A percentile compares a stretch with the other conserved stretches of the same genome.
Conservation (phyloP, 176 grass and related monocot species). For the Rhynchospora tenuis region DNA sequence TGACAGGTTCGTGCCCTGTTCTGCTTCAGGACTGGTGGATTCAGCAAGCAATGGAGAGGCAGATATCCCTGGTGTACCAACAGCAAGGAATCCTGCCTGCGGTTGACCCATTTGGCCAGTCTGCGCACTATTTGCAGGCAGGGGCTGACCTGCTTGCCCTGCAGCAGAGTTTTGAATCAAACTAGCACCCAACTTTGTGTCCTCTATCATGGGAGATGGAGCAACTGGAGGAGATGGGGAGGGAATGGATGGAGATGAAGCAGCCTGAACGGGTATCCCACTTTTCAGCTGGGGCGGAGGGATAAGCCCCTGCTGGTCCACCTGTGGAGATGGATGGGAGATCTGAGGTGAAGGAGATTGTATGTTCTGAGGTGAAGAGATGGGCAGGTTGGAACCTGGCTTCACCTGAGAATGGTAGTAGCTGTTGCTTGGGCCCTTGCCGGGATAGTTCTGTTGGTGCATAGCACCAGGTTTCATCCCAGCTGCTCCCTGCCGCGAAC, state of each 20-base stretch:
- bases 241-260: conserved; percentile 71
- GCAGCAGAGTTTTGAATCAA: conserved; percentile 44
- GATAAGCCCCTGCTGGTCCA: conserved; percentile 79
- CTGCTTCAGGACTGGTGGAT: conserved; percentile 67
- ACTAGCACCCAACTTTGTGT: conserved; percentile 61
- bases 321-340: conserved; percentile 77
- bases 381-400: conserved; percentile 49
- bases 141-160: conserved; percentile 50
- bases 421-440: conserved; percentile 31
- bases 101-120: conserved; percentile 23
- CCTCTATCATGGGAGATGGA: conserved; percentile 74
- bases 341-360: conserved; percentile 96
- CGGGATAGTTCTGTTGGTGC: conserved; percentile 54
- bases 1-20: conserved; percentile 43
- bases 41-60: conserved; percentile 88
- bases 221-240: conserved; percentile 79
- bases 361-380: conserved; percentile 82
- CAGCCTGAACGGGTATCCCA: conserved; percentile 70
- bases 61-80: conserved; percentile 92
- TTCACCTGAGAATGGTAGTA: conserved; percentile 82
- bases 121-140: conserved; percentile 25
- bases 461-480: conserved; percentile 61
- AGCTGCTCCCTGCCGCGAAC: conserved; percentile 53
- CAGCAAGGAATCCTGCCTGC: conserved; percentile 53
- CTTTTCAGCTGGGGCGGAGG: conserved; percentile 64